Base-by-base conservation (phyloP, 75 land plant genomes). In the Sequoia sempervirens region DNA sequence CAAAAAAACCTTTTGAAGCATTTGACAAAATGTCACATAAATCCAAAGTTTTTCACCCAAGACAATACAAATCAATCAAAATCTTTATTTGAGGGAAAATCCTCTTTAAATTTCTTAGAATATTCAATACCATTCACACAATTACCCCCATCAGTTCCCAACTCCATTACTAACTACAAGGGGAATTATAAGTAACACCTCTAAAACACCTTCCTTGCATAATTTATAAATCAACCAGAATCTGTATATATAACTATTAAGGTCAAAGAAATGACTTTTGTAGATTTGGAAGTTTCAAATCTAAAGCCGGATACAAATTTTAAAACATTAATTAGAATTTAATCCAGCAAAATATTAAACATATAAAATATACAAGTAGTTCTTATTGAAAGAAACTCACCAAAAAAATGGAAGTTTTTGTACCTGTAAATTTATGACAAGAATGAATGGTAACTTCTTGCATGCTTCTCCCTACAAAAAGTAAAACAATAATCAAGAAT, bases 341-440 rank as follows among this genome's bases (percentile, higher is more conserved):
- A 38, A 40, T 78, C 80, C 46, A 78, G 45, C 28, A 78, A 43
- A 76, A 76, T 2, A 76, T 76, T 76, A 11, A 78, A n/a, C 47
- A 78, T n/a, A n/a, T 38, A 38, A 4, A 8, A n/a, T 41, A 78
- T n/a, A 78, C 28, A 41, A 17, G 9, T 5, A 45, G 1, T 43
- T 45, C 12, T 23, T 34, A 75, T 75, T 10, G 26, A 69, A 2
- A 69, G 36, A 69, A 75, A 41, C 11, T 23, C 2, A 38, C 26
- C 1, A 40, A 40, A 38, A 38, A 6, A 18, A 41, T 20, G 0
- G 26, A 54, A 7, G n/a, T 56, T 74, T 83, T 56, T 83, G 72
- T 83, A 97, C 99, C 99, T 97, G 93, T 80, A 97, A 87, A 87
- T 97, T 97, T 83, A 97, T 84, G 32, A 95, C 90, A 38, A 97